Base-by-base conservation (phyloP, 2,329 filamentous ascomycete genomes). In the Intubia oerlemansii region DNA sequence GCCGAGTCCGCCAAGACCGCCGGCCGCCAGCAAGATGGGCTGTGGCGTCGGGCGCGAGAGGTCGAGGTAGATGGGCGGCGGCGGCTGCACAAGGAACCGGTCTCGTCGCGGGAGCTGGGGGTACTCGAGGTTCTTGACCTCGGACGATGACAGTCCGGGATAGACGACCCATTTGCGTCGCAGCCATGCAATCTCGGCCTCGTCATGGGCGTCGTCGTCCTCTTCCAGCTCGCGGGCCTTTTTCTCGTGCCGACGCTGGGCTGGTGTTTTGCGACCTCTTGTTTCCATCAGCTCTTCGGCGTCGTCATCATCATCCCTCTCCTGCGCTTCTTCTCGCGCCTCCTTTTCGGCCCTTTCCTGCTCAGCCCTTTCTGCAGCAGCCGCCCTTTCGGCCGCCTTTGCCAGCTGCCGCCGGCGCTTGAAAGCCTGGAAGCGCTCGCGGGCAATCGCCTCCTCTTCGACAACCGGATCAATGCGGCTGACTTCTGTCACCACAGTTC, bases 401-500 rank as follows among this genome's bases (percentile, higher is more conserved):
- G 26, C 29, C 22, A 28, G 13, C 25, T 32, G 22, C 9, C 27
- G n/a, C 24, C 23, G 25, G 13, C 34, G 33, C 17, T 32, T 31
- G 5, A n/a, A 22, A 10, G 32, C 30, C 9, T 21, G 18, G 16
- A 31, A 22, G 10, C 30, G 30, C 23, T 28, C 34, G 7, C 28
- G 28, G 35, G 49, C 41, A 10, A 44, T 38, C 17, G 50, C 39
- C 9, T 44, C 45, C 41, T 82, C 76, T 29, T 82, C 72, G 7
- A 65, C 66, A 5, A 77, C 57, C 0, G 82, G 81, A 44, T 95
- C 84, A 30, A 70, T 54, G 21, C 88, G 62, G 38, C 69, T 66
- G 4, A 93, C 53, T 50, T 98, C 88, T 18, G 79, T 64, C 4
- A 98, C 63, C 3, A 98, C 71, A 0, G 88, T 98, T 4, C 88